Percentiles rank a stretch among this genome's conserved stretches.
phyloP scores from a whole-genome alignment of 2,329 filamentous ascomycete species.

The Alternaria triticina region DNA sequence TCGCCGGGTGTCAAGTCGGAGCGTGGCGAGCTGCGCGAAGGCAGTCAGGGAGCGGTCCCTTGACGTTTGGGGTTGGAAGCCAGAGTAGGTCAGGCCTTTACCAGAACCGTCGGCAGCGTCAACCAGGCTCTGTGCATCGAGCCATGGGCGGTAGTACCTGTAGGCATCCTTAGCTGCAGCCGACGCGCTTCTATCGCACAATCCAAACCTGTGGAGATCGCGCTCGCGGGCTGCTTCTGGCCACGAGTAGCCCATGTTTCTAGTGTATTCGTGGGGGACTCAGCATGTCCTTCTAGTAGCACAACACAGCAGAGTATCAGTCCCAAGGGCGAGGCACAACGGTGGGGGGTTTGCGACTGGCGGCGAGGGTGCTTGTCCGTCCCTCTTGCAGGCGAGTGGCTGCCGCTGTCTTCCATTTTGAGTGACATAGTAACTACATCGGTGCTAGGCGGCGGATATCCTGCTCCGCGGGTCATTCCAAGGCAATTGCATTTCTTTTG shows the following conservation, averaged over 20 bases:
- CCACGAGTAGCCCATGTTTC: conserved; percentile 24
- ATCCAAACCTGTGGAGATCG: conserved; percentile 35
- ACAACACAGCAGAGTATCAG: background rate
- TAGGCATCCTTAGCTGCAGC: conserved; percentile 3
- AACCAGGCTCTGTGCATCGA: conserved; percentile 43
- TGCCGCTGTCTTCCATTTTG: conserved; percentile 5
- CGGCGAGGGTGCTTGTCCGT: background rate
- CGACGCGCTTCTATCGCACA: background rate
- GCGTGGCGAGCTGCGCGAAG: conserved; percentile 45
- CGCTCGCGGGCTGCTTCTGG: conserved; percentile 35
- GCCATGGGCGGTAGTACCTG: conserved; percentile 47
- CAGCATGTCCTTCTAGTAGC: conserved; percentile 16
- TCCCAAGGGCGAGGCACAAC: conserved; percentile 5
- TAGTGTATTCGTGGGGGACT: conserved; percentile 5
- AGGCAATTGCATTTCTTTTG: conserved; percentile 1
- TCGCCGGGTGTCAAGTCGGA: conserved; percentile 42
- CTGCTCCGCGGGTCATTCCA: conserved; percentile 6
- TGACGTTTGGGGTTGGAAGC: conserved; percentile 27
- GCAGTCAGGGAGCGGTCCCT: conserved; percentile 42
- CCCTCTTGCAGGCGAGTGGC: background rate
- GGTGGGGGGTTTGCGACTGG: conserved; percentile 1
- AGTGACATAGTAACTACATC: conserved; percentile 6
- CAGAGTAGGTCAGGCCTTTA: conserved; percentile 35
- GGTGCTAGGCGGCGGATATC: conserved; percentile 8
- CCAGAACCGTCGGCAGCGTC: conserved; percentile 29